Conservation (phyloP, 257 asterid genomes). For the Verbena officinalis region DNA sequence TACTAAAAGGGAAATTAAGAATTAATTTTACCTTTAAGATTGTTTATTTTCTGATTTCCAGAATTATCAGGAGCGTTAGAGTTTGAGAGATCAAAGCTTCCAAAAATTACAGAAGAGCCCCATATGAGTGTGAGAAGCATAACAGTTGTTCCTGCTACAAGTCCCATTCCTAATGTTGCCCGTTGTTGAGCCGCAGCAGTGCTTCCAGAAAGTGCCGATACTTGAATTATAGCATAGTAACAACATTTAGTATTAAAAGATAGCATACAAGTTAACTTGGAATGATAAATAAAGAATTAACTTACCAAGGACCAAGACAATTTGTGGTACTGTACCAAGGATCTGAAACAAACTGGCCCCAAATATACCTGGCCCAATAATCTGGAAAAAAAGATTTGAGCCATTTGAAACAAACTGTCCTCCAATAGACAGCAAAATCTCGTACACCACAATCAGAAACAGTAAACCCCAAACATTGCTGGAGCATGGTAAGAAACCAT, state of each 20-base stretch:
- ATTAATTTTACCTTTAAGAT: constrained; percentile 25
- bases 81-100: constrained; percentile 49
- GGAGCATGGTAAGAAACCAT: constrained; percentile 62
- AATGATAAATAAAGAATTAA: neutral
- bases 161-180: constrained; percentile 55
- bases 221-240: constrained; percentile 29
- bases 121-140: constrained; percentile 62
- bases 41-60: neutral
- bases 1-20: too few species aligned
- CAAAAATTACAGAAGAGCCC: constrained; percentile 58
- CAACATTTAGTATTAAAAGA: neutral
- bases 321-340: constrained; percentile 56
- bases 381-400: constrained; percentile 47
- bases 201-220: constrained; percentile 42
- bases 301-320: constrained; percentile 54
- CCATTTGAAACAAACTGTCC: constrained; percentile 47
- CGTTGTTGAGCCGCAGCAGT: constrained; percentile 50
- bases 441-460: constrained; percentile 54
- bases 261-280: too few species aligned
- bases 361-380: constrained; percentile 57
- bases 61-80: constrained; percentile 16
- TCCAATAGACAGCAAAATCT: constrained; percentile 46
- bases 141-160: constrained; percentile 64
- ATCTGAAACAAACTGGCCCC: constrained; percentile 68
- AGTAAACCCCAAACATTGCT: constrained; percentile 46